These are phyloP conservation scores for Carpinus fangiana DNA, from an alignment of 306 rosid species.

Conservation along the genomic window DNA sequence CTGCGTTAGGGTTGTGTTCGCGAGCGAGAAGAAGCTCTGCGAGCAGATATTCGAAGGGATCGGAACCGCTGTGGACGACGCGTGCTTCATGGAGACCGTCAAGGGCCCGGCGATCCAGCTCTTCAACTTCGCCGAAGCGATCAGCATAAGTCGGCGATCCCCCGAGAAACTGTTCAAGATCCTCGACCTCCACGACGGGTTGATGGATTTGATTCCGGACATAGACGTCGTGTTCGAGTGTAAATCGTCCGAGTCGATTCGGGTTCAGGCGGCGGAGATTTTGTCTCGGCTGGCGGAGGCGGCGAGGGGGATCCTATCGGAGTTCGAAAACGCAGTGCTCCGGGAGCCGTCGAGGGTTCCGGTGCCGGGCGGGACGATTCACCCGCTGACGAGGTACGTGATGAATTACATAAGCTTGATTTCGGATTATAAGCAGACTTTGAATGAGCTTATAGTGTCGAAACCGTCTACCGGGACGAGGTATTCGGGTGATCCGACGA, in stretches of 20 bases:
- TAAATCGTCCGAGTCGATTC: constrained; percentile 76
- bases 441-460: constrained; percentile 86
- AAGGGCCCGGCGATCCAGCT: constrained; percentile 94
- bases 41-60: constrained; percentile 82
- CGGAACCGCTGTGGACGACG: constrained; percentile 79
- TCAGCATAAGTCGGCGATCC: constrained; percentile 86
- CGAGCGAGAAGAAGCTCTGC: constrained; percentile 89
- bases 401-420: constrained; percentile 95
- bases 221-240: constrained; percentile 86
- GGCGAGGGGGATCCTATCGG: constrained; percentile 86
- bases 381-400: constrained; percentile 94
- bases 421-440: constrained; percentile 78
- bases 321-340: constrained; percentile 91
- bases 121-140: constrained; percentile 87
- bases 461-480: constrained; percentile 86
- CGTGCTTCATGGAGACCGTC: constrained; percentile 92
- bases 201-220: constrained; percentile 84
- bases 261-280: constrained; percentile 92
- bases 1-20: constrained; percentile 71
- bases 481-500: constrained; percentile 72
- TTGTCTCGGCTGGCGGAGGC: constrained; percentile 92
- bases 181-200: constrained; percentile 83
- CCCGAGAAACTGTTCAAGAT: constrained; percentile 95
- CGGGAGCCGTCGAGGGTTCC: constrained; percentile 85
- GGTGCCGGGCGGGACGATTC: constrained; percentile 97